A percentile compares a stretch with the other conserved stretches of the same genome.
These are phyloP conservation scores for Coniochaeta sp. DNA, from an alignment of 2,329 filamentous ascomycete species.

Conservation along the genomic window DNA sequence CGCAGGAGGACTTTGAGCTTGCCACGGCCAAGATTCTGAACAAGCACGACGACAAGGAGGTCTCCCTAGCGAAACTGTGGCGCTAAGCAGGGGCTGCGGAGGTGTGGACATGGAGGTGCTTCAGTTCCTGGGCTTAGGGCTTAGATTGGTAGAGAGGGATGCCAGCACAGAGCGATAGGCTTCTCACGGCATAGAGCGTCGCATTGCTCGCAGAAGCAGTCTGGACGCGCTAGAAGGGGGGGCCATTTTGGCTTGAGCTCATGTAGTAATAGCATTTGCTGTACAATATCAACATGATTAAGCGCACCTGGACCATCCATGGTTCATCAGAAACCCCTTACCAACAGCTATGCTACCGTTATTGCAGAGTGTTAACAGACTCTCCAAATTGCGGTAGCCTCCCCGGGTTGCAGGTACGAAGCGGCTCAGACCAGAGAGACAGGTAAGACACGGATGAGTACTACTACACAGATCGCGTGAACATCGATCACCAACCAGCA, in stretches of 20 bases:
- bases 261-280: background rate
- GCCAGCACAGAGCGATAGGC: background rate
- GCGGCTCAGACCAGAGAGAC: too few species aligned
- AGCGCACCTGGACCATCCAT: background rate
- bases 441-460: too few species aligned
- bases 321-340: background rate
- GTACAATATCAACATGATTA: background rate
- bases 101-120: background rate
- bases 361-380: too few species aligned
- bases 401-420: too few species aligned
- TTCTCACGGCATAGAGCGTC: background rate
- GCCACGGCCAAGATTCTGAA: constrained; percentile 98
- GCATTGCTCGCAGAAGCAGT: background rate
- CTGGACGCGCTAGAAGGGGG: background rate
- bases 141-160: background rate
- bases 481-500: too few species aligned
- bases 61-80: constrained; percentile 78
- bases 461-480: too few species aligned
- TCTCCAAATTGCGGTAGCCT: too few species aligned
- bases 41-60: constrained; percentile 99
- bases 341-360: too few species aligned
- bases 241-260: background rate
- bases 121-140: background rate
- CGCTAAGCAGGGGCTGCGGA: constrained; percentile 9
- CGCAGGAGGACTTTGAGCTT: constrained; percentile 97